These are phyloP conservation scores for Carex scoparia DNA, from an alignment of 176 grass and related monocot genomes.

Conservation along the genomic window DNA sequence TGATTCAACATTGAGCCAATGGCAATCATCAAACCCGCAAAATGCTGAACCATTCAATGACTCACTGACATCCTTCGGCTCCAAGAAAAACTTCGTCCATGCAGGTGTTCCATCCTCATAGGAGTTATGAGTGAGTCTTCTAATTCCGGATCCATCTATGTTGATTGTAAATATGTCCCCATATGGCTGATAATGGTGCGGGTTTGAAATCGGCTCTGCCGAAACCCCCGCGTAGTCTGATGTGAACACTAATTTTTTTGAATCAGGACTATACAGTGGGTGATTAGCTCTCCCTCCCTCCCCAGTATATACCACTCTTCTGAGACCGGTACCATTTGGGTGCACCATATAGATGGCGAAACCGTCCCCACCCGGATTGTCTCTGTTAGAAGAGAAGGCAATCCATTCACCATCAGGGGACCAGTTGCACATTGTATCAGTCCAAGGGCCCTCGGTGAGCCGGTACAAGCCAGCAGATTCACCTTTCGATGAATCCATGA, in stretches of 20 bases:
- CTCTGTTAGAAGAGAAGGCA: slow-evolving; percentile 74
- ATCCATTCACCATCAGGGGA: slow-evolving; percentile 93
- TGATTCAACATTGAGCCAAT: slow-evolving; percentile 53
- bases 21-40: slow-evolving; percentile 66
- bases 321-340: slow-evolving; percentile 70
- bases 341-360: slow-evolving; percentile 81
- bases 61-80: slow-evolving; percentile 55
- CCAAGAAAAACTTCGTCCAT: slow-evolving; percentile 49
- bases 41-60: slow-evolving; percentile 35
- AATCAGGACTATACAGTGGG: slow-evolving; percentile 76
- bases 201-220: slow-evolving; percentile 79
- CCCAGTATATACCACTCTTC: slow-evolving; percentile 61
- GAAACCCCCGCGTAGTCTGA: slow-evolving; percentile 74
- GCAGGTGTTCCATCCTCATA: slow-evolving; percentile 88
- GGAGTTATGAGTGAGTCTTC: slow-evolving; percentile 72
- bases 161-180: slow-evolving; percentile 74
- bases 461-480: slow-evolving; percentile 49
- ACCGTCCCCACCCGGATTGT: slow-evolving; percentile 58
- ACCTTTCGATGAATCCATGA: slow-evolving; percentile 64
- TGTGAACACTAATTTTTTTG: slow-evolving; percentile 75
- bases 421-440: slow-evolving; percentile 96
- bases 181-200: slow-evolving; percentile 88
- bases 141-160: slow-evolving; percentile 54
- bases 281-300: slow-evolving; percentile 71
- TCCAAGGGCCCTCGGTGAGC: slow-evolving; percentile 71